Evolutionary conservation across 2,329 filamentous ascomycete species (phyloP), one percentile per base, ranked within the genome.

Genomic region (Botrytis sinoallii): DNA sequence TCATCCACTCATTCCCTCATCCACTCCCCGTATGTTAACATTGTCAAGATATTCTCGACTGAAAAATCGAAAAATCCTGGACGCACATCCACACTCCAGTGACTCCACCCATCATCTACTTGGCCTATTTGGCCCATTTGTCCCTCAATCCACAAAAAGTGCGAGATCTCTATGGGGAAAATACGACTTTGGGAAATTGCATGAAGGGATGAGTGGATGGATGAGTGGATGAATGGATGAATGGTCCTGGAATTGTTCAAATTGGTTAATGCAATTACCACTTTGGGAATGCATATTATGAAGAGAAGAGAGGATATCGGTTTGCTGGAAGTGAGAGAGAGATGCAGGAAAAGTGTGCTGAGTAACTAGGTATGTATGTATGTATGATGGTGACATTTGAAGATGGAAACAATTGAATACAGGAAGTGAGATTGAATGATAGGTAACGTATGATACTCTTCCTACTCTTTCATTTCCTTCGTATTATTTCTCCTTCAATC

Each of bases 181-280:
- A 68, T 68, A 68, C 66, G 66, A 68, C 35, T 42, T 25, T 32
- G 66, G 65, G 48, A 68, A 68, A 68, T 68, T 55, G 40, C 48
- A 32, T 67, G 32, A 65, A 46, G 29, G 29, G 40, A 65, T 65
- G n/a, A 1, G n/a, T n/a, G 48, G 25, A n/a, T 55, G 48, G 48
- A 14, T 46, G 44, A 2, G 20, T 46, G 8, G 20, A 40, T 67
- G 46, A 32, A 25, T 32, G 20, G 61, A 65, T 65, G n/a, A 16
- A 14, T 20, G 44, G 20, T 9, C 42, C 63, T 66, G 44, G 29
- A 35, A 35, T 14, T 2, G 9, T 59, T 25, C 42, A 48, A 22
- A 25, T 29, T 55, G 65, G 35, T 55, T 35, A 55, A 55, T 68
- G 46, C 46, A 55, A 68, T 68, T 16, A 22, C n/a, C 40, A 7